Percentiles rank a stretch among this genome's conserved stretches.
Evolutionary conservation across 2,329 filamentous ascomycete species (phyloP).

Genomic region (Dryadomyces quercivorus): DNA sequence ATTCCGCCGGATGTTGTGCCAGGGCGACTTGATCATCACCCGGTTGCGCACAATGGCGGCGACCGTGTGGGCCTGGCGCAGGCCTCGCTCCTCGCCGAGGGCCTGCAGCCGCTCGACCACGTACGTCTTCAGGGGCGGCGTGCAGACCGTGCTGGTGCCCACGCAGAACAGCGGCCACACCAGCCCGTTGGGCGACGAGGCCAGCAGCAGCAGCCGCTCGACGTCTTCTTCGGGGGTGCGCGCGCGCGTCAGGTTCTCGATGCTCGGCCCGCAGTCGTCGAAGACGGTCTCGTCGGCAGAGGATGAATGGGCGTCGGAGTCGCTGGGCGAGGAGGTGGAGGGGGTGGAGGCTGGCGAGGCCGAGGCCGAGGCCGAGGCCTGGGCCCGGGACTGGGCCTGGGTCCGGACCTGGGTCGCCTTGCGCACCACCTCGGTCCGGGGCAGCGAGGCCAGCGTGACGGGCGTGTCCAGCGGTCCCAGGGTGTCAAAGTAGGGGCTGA

Average conservation of each 20-base stretch:
- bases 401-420: not conserved
- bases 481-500: constrained; percentile 20
- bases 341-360: not conserved
- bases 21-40: constrained; percentile 13
- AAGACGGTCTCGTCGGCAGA: constrained; percentile 7
- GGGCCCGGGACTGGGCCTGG: not conserved
- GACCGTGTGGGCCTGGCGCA: constrained; percentile 31
- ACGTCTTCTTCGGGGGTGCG: constrained; percentile 23
- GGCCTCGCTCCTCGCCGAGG: constrained; percentile 31
- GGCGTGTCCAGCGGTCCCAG: constrained; percentile 7
- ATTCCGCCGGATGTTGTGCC: constrained; percentile 2
- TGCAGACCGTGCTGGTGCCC: constrained; percentile 34
- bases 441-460: not conserved
- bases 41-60: constrained; percentile 28
- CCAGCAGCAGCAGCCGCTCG: constrained; percentile 34
- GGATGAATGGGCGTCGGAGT: not conserved
- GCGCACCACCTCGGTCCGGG: not conserved
- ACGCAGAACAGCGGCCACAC: constrained; percentile 38
- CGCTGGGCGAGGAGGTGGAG: not conserved
- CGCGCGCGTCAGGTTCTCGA: constrained; percentile 27
- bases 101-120: constrained; percentile 31
- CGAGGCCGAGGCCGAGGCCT: constrained; percentile 9
- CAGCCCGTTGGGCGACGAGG: constrained; percentile 33
- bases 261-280: constrained; percentile 20
- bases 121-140: constrained; percentile 27